Percentiles rank a stretch among this genome's conserved stretches.
These are phyloP conservation scores for Fusarium decemcellulare DNA, from an alignment of 2,329 filamentous ascomycete genomes.

Conservation along the genomic window DNA sequence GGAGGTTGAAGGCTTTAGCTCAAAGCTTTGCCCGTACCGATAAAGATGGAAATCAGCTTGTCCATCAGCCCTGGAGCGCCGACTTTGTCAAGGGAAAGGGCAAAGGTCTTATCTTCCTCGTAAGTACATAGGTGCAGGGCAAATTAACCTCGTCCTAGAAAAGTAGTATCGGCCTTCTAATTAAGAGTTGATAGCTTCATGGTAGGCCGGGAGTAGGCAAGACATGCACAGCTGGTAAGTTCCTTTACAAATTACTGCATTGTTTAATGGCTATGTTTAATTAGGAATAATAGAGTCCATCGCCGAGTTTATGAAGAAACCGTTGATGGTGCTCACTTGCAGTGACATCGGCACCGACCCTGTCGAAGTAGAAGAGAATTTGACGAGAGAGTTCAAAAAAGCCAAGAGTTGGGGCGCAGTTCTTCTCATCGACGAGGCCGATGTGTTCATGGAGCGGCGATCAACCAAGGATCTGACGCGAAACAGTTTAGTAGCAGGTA, in stretches of 20 bases:
- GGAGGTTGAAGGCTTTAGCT: constrained; percentile 2
- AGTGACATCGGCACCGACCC: constrained; percentile 42
- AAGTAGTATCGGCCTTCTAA: background rate
- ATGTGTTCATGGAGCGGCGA: constrained; percentile 36
- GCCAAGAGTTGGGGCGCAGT: constrained; percentile 44
- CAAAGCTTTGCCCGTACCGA: constrained; percentile 46
- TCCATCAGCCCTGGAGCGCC: constrained; percentile 29
- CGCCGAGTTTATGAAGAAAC: constrained; percentile 48
- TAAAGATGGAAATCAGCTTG: constrained; percentile 27
- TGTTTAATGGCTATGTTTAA: background rate
- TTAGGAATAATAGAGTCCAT: constrained; percentile 49
- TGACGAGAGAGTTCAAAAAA: constrained; percentile 37
- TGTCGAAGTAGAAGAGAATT: constrained; percentile 26
- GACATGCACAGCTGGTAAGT: constrained; percentile 49
- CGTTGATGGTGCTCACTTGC: constrained; percentile 49
- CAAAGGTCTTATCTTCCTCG: constrained; percentile 40
- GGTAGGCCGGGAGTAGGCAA: constrained; percentile 45
- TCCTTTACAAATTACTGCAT: too few species aligned
- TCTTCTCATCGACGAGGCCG: constrained; percentile 47
- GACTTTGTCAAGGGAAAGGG: constrained; percentile 46
- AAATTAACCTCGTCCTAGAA: too few species aligned
- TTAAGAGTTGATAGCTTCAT: constrained; percentile 13
- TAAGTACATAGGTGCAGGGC: background rate
- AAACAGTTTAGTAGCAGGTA: constrained; percentile 27
- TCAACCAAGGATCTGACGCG: constrained; percentile 9